These are phyloP conservation scores for Fusarium piperis DNA, from an alignment of 2,329 filamentous ascomycete species.

Conservation along the genomic window DNA sequence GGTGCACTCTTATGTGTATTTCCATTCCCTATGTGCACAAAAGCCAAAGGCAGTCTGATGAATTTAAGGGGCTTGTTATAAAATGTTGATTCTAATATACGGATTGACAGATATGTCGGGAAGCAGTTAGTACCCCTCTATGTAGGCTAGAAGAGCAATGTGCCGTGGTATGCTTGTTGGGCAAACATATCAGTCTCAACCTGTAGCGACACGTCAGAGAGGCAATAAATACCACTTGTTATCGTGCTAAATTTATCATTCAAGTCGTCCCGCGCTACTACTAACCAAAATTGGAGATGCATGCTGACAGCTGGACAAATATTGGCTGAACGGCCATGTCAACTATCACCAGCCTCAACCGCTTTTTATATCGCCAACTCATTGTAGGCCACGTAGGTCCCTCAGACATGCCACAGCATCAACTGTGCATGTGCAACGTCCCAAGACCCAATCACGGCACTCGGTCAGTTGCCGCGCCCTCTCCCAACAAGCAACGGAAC, in stretches of 20 bases:
- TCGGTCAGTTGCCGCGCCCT: background rate
- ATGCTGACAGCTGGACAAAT: background rate
- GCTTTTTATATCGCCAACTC: background rate
- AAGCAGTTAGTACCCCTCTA: background rate
- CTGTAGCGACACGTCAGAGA: background rate
- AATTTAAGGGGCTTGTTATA: background rate
- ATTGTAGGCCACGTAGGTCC: background rate
- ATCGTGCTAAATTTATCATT: background rate
- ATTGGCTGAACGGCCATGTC: background rate
- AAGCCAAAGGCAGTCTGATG: background rate
- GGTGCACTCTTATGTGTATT: conserved; percentile 29
- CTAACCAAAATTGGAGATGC: background rate
- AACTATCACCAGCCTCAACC: background rate
- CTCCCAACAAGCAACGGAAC: background rate
- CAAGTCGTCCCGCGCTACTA: background rate
- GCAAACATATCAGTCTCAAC: background rate
- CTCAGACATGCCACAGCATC: background rate
- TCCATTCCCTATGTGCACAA: conserved; percentile 27
- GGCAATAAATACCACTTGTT: background rate
- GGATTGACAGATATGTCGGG: background rate
- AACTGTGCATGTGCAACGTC: background rate
- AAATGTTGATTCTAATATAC: background rate
- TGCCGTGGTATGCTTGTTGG: background rate
- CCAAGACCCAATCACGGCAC: background rate
- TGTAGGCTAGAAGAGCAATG: background rate